Conservation (phyloP, 306 rosid species). For the Cucumis hystrix region DNA sequence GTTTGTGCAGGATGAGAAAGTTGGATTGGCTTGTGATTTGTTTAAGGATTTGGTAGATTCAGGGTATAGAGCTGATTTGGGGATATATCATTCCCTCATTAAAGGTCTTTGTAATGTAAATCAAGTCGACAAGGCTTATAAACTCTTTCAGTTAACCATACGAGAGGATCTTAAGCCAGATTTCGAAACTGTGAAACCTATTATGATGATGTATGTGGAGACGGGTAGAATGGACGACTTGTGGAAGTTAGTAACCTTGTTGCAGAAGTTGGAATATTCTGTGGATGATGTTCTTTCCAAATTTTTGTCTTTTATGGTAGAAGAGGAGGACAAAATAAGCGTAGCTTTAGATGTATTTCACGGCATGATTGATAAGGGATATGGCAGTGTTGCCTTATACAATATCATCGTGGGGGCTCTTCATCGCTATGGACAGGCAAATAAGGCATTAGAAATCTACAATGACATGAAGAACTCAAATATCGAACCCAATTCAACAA, state of each 20-base stretch:
- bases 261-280: conserved; percentile 38
- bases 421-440: conserved; percentile 29
- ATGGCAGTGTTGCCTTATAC: conserved; percentile 34
- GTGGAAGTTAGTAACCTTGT: conserved; percentile 36
- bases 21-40: conserved; percentile 59
- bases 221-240: conserved; percentile 35
- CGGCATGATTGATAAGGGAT: conserved; percentile 33
- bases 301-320: conserved; percentile 38
- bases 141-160: conserved; percentile 42
- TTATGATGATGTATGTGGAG: conserved; percentile 40
- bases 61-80: conserved; percentile 66
- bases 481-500: conserved; percentile 30
- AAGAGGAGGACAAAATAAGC: conserved; percentile 28
- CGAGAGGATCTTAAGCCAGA: conserved; percentile 53
- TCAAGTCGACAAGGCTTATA: conserved; percentile 51
- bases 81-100: conserved; percentile 57
- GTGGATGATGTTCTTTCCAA: conserved; percentile 36
- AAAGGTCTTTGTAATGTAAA: conserved; percentile 56
- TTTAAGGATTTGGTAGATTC: conserved; percentile 56
- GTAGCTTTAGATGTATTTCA: conserved; percentile 37
- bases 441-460: conserved; percentile 45
- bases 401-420: conserved; percentile 52
- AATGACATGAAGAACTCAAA: conserved; percentile 33
- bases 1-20: conserved; percentile 39
- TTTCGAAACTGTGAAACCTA: conserved; percentile 34